phyloP scores from a whole-genome alignment of 2,329 filamentous ascomycete genomes.

The Fusarium compactum region DNA sequence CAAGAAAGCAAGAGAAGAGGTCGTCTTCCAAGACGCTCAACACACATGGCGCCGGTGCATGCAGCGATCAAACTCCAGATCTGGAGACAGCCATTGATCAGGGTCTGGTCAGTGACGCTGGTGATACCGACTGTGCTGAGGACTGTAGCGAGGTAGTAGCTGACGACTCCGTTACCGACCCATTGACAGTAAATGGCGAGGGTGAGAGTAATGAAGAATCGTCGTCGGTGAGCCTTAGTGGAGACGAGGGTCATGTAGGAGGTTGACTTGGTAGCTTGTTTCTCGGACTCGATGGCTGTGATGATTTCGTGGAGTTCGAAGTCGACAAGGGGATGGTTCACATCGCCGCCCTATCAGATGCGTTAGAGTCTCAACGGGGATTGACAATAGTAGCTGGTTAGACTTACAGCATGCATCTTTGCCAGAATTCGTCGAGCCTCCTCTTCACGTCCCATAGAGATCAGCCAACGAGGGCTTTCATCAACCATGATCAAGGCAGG shows the following conservation, averaged over 20 bases:
- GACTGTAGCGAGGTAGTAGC: constrained; percentile 15
- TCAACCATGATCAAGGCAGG: constrained; percentile 14
- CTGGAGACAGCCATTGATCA: constrained; percentile 20
- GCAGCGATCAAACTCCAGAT: constrained; percentile 26
- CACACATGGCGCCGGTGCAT: background rate
- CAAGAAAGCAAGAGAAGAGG: constrained; percentile 19
- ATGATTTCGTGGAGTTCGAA: constrained; percentile 25
- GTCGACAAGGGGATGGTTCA: constrained; percentile 13
- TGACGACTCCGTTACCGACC: constrained; percentile 24
- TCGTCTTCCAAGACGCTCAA: constrained; percentile 8
- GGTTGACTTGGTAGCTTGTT: constrained; percentile 14
- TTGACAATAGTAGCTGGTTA: no score
- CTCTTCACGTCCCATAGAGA: background rate
- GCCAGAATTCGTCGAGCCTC: background rate
- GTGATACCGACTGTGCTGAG: constrained; percentile 16
- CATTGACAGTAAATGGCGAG: constrained; percentile 22
- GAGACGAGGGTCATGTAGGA: constrained; percentile 11
- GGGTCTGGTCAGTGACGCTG: constrained; percentile 22
- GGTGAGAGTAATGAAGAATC: constrained; percentile 17
- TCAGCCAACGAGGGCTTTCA: constrained; percentile 15
- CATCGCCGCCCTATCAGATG: constrained; percentile 5
- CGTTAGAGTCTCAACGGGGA: background rate
- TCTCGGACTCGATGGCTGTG: constrained; percentile 20
- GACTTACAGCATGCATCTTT: constrained; percentile 15
- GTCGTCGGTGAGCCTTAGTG: constrained; percentile 13